Conservation (phyloP, 495 filamentous ascomycete genomes). For the Pseudomonodictys pantanalensis region DNA sequence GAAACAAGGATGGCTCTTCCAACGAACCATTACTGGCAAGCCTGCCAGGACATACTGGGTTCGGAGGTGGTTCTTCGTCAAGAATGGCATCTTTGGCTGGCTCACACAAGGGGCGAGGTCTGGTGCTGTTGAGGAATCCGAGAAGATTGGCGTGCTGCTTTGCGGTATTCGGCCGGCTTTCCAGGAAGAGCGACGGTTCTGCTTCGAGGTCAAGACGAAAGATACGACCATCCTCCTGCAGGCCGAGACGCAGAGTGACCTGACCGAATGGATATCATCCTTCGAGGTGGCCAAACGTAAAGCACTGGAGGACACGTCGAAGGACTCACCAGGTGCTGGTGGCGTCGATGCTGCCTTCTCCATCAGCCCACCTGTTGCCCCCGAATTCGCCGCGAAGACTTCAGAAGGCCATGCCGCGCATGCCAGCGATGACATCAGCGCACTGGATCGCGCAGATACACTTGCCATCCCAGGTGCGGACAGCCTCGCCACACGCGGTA, state of each 20-base stretch:
- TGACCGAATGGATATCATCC: conserved; percentile 86
- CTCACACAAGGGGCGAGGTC: conserved; percentile 80
- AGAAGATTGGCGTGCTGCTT: conserved; percentile 90
- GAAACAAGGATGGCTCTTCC: conserved; percentile 93
- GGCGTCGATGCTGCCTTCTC: conserved; percentile 82
- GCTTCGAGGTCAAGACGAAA: conserved; percentile 98
- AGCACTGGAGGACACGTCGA: conserved; percentile 75
- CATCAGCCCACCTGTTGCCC: conserved; percentile 81
- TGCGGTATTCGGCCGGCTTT: conserved; percentile 88
- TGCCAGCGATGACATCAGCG: conserved; percentile 52
- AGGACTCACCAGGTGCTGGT: conserved; percentile 59
- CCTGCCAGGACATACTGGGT: conserved; percentile 85
- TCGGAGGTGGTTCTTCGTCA: conserved; percentile 89
- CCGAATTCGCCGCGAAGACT: conserved; percentile 79
- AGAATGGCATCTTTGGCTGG: conserved; percentile 94
- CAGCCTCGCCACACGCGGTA: conserved; percentile 55
- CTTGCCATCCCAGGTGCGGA: conserved; percentile 68
- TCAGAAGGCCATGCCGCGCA: conserved; percentile 65
- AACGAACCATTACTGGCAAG: conserved; percentile 80
- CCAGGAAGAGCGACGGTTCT: conserved; percentile 90
- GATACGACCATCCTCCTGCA: conserved; percentile 85
- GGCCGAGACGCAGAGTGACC: conserved; percentile 83
- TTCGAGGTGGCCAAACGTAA: conserved; percentile 93
- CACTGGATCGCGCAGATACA: conserved; percentile 58
- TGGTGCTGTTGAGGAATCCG: conserved; percentile 88